Evolutionary conservation across 2,329 filamentous ascomycete genomes (phyloP).

Genomic region (Chaetomiaceae sp.): DNA sequence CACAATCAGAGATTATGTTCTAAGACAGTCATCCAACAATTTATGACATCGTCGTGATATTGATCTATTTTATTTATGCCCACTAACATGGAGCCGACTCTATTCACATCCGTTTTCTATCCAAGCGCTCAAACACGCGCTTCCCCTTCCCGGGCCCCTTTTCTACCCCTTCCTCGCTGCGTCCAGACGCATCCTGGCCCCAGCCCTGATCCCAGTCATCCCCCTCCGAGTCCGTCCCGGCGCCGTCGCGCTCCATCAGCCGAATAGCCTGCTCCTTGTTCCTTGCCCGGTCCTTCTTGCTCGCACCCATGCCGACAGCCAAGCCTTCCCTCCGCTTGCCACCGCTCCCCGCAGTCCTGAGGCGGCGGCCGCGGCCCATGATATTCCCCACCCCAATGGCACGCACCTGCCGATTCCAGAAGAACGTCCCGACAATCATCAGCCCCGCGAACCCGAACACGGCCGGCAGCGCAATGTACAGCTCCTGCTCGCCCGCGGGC

Average conservation of each 20-base stretch:
- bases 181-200: conserved; percentile 23
- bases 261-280: conserved; percentile 37
- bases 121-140: conserved; percentile 1
- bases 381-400: conserved; percentile 46
- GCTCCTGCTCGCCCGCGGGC: conserved; percentile 33
- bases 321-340: conserved; percentile 28
- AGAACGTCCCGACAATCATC: conserved; percentile 47
- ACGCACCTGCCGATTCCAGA: conserved; percentile 50
- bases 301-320: conserved; percentile 14
- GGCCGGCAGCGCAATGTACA: conserved; percentile 49
- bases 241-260: conserved; percentile 34
- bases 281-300: conserved; percentile 27
- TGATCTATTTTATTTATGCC: too few species aligned
- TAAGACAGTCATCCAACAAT: too few species aligned
- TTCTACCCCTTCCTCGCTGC: background rate
- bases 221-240: background rate
- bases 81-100: too few species aligned
- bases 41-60: too few species aligned
- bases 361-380: conserved; percentile 39
- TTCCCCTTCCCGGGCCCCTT: background rate
- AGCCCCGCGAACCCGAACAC: conserved; percentile 43
- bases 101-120: conserved; percentile 3
- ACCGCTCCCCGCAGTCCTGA: conserved; percentile 33
- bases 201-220: conserved; percentile 28
- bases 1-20: too few species aligned